Base-by-base conservation (phyloP, 495 filamentous ascomycete genomes). In the Astrocystis sublimbata region DNA sequence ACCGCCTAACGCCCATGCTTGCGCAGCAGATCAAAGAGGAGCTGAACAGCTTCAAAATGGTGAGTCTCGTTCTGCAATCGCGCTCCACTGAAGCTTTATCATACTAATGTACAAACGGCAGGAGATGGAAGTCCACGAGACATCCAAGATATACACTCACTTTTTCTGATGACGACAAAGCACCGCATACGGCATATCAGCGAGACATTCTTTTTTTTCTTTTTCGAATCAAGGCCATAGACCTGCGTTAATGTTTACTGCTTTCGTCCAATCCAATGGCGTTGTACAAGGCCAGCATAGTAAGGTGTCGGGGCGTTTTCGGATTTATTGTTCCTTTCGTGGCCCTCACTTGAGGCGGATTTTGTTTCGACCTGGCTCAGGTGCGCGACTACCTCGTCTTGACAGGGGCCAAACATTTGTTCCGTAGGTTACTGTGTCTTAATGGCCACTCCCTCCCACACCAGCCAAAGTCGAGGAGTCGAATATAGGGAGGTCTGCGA, bases 71-170 rank as follows among this genome's bases (percentile, higher is more conserved):
- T 17, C 19, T 33, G 8, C 21, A 30, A 28, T 21, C n/a, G 9
- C 17, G 10, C 9, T 4, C 9, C 19, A 26, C 23, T 31, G 46
- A 8, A 21, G 33, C 59, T 31, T 8, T 42, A 17, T 33, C 40
- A 4, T 38, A 26, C 58, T 58, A 65, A 73, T 82, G 65, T 82
- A 65, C n/a, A 57, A 68, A 72, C 52, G 6, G 17, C 21, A 98
- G 96, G 94, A 99, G 78, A 99, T 99, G 94, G 94, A 98, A 81
- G 94, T 99, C 71, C 94, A 99, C 73, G 92, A 97, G 78, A 89
- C 89, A 73, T 98, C 96, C 58, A 98, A 98, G 77, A 90, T 97
- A 66, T 96, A 98, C 82, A 99, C 94, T 68, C 94, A 99, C 84
- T 99, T 98, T 85, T 97, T 99, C 80, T 99, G 75, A 84, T 68